A percentile compares a stretch with the other conserved stretches of the same genome.
These are phyloP conservation scores for Fusarium denticulatum DNA, from an alignment of 2,329 filamentous ascomycete species.

Conservation along the genomic window DNA sequence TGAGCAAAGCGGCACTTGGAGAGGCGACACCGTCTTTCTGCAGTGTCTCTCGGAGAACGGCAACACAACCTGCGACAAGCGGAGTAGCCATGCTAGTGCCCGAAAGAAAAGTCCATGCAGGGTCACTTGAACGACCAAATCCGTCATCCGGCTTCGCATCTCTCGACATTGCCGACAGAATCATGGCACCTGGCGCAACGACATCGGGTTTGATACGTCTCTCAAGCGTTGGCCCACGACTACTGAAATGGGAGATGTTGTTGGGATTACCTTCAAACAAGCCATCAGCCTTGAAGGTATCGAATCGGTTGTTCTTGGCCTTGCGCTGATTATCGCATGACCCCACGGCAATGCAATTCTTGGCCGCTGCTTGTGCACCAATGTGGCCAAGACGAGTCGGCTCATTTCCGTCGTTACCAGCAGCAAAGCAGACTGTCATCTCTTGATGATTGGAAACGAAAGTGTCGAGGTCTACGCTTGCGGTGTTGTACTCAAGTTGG, in stretches of 20 bases:
- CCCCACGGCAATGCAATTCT: not conserved
- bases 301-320: rapidly evolving
- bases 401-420: not conserved
- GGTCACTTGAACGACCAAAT: not conserved
- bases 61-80: not conserved
- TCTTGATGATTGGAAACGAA: not conserved
- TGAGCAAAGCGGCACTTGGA: not conserved
- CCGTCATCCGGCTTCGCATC: rapidly evolving
- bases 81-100: not conserved
- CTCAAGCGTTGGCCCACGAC: not conserved
- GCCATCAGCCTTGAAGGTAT: not conserved
- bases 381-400: rapidly evolving
- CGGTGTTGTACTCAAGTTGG: not conserved
- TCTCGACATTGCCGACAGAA: not conserved
- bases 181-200: not conserved
- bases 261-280: not conserved
- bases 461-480: rapidly evolving
- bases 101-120: not conserved
- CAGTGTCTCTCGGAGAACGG: not conserved
- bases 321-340: not conserved
- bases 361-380: not conserved
- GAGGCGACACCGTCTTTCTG: not conserved
- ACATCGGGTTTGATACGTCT: not conserved
- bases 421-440: not conserved
- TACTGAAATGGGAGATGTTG: not conserved